Evolutionary conservation across 768 basidiomycete species (phyloP), one percentile per base, ranked within the genome.

Genomic region (Boletales sp.): DNA sequence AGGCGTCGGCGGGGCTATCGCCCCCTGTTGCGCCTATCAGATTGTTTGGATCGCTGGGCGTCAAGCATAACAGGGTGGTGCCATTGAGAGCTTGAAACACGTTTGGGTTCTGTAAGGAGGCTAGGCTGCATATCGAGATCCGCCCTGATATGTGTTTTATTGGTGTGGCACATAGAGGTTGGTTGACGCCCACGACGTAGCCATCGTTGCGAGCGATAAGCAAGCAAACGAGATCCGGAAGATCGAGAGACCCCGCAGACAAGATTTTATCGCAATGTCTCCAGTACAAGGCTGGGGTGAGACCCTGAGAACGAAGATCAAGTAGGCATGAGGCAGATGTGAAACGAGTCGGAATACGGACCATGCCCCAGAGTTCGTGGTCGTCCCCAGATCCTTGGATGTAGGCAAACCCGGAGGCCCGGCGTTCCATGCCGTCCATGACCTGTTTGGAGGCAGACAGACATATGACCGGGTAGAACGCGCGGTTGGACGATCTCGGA

Each of bases 371-470:
- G 6, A 87, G 73, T 66, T 97, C 94, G 61, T 94, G 91, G 59
- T 98, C 95, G 60, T 97, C 95, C 0, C 94, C 95, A 0, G 89
- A 90, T 1, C 95, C 95, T 65, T 95, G 94, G 8, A 97, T 80
- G 63, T 97, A 97, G 18, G 83, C 74, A 63, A 85, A 97, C 0
- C 89, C 90, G n/a, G 73, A 68, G 9, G 72, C 55, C 1, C 86
- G 78, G 18, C 87, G 73, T 51, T 87, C 84, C 1, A 79, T 48
- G 8, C 82, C 83, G 2, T 82, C 79, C 7, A 71, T 61, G 7
- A 86, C 74, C 54, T 82, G 83, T 55, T 81, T 82, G 4, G 92
- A 94, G 2, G 94, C 93, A 3, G 90, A 93, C 11, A 94, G 69
- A 65, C 93, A 97, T 24, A 98, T 72, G 48, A 97, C 64, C 0